phyloP scores from a whole-genome alignment of 148 eudicot genomes.

The Beta vulgaris region DNA sequence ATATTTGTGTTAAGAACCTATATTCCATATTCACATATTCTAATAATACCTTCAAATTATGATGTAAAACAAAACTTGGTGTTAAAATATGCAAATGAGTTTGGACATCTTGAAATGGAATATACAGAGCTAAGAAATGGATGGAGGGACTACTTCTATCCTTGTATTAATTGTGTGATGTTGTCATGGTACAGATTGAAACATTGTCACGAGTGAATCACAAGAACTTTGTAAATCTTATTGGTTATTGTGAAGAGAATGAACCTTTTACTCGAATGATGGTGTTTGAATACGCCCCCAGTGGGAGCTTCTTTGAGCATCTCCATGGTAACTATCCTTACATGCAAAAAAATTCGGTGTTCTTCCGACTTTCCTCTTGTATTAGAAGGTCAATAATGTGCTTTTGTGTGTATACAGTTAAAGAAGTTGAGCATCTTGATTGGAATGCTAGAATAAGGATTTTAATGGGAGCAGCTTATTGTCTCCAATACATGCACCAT shows the following conservation, averaged over 20 bases:
- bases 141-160: neutral
- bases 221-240: conserved; percentile 92
- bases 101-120: neutral
- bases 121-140: neutral
- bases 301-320: conserved; percentile 83
- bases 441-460: conserved; percentile 81
- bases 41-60: neutral
- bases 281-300: conserved; percentile 96
- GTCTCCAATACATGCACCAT: conserved; percentile 84
- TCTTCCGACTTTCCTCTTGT: neutral
- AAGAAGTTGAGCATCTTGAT: conserved; percentile 86
- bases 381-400: neutral
- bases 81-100: neutral
- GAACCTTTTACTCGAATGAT: conserved; percentile 90
- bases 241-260: conserved; percentile 92
- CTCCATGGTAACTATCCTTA: conserved; percentile 52
- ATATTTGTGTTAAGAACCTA: neutral
- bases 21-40: no score
- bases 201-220: conserved; percentile 82
- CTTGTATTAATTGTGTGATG: neutral
- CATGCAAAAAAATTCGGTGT: neutral
- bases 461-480: conserved; percentile 87
- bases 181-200: conserved; percentile 53
- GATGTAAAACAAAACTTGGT: neutral
- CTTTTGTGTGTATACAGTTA: conserved; percentile 40